Evolutionary conservation across 2,329 filamentous ascomycete genomes (phyloP), one percentile per base, ranked within the genome.

Genomic region (Periconia sp.): DNA sequence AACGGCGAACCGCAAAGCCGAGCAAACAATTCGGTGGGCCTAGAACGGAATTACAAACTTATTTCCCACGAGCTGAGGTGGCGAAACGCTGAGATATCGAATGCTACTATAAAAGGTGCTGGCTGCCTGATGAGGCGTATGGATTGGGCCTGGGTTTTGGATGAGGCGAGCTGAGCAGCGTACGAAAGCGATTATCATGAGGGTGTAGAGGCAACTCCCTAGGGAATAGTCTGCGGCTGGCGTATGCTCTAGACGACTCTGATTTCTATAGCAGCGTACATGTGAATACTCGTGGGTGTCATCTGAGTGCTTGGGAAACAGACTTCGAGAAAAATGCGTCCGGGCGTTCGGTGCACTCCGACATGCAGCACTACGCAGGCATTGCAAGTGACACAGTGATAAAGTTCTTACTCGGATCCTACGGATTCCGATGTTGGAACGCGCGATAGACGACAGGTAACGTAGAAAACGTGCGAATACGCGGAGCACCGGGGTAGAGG

Each of bases 401-500:
- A 52, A 40, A 52, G 48, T 58, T 61, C 57, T 63, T 46, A 63
- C 57, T 56, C 44, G 59, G 40, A 46, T 36, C 43, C 47, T 15
- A 30, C 17, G 32, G 36, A 32, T 48, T 43, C 29, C 26, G 50
- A 49, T 54, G 47, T 41, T 48, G 45, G 45, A 54, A 60, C 49
- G 52, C 56, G 55, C 56, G 52, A 37, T 40, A 46, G 21, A 46
- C 48, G 51, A 46, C 36, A 36, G 28, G n/a, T n/a, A n/a, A n/a
- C n/a, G n/a, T n/a, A n/a, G n/a, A n/a, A 25, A 34, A 40, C 49
- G 38, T 21, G 36, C 49, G 43, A 30, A 30, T 10, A 22, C 17
- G 32, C 15, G 17, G 23, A 16, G 31, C 32, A 17, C 28, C 25
- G 36, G 38, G 50, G 39, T 33, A 22, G 38, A 35, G 34, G 5